Evolutionary conservation across 371 early-diverging fungal species (phyloP).

Genomic region (Rhizopus sp.): DNA sequence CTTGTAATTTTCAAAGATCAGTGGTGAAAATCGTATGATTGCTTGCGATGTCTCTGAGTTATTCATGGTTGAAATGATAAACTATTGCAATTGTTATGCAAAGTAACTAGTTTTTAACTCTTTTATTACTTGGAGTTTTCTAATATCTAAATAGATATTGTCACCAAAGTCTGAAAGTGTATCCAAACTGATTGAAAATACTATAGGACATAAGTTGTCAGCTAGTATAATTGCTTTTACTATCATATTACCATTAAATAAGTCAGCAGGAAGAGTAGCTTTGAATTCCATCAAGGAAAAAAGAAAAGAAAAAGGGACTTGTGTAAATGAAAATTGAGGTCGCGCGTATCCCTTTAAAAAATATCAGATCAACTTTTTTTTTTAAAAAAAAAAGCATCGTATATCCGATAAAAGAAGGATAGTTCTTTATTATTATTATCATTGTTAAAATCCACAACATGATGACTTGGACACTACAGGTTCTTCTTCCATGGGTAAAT

Average conservation of each 20-base stretch:
- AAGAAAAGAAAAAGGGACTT: background rate
- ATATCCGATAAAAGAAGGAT: no score
- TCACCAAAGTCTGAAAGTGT: conserved; percentile 7
- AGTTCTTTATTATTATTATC: background rate
- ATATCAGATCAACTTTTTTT: no score
- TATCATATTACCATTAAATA: conserved; percentile 8
- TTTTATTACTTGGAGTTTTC: conserved; percentile 14
- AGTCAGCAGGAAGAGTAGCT: conserved; percentile 6
- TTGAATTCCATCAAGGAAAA: conserved; percentile 9
- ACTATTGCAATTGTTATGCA: background rate
- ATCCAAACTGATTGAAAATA: conserved; percentile 11
- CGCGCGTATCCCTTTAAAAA: no score
- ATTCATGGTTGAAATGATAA: conserved; percentile 18
- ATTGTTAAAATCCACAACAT: conserved; percentile 39
- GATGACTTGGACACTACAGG: conserved; percentile 34
- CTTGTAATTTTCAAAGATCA: conserved; percentile 17
- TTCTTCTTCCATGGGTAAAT: conserved; percentile 40
- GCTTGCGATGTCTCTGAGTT: conserved; percentile 19
- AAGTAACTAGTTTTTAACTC: no score
- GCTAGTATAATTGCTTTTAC: background rate
- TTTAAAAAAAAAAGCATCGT: no score
- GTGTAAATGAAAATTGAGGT: no score
- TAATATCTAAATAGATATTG: conserved; percentile 7
- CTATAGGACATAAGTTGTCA: conserved; percentile 1
- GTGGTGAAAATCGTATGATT: conserved; percentile 14